A percentile compares a stretch with the other conserved stretches of the same genome.
Evolutionary conservation across 1,284 basidiomycete species (phyloP).

Genomic region (Rhodotorula sp.): DNA sequence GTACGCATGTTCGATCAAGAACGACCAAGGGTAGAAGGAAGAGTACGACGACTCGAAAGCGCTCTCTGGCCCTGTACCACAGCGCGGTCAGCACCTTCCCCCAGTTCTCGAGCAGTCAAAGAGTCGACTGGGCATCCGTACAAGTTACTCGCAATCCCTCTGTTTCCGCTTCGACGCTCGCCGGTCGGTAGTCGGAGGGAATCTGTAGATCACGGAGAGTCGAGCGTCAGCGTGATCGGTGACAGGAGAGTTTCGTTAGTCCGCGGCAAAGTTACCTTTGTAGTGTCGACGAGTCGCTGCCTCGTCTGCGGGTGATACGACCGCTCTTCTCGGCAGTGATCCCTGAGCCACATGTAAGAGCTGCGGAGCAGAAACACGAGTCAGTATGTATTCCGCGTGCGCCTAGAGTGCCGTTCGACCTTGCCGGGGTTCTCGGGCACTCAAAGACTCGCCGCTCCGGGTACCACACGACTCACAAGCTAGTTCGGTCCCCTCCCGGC

Average conservation of each 20-base stretch:
- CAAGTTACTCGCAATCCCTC: conserved; percentile 70
- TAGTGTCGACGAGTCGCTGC: conserved; percentile 82
- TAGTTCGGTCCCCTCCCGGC: neutral
- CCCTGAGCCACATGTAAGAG: conserved; percentile 69
- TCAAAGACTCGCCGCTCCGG: too few species aligned
- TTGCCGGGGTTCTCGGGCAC: neutral
- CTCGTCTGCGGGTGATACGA: conserved; percentile 89
- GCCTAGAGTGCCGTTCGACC: too few species aligned
- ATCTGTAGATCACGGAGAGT: conserved; percentile 57
- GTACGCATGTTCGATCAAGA: conserved; percentile 72
- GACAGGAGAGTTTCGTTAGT: neutral
- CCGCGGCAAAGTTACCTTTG: conserved; percentile 58
- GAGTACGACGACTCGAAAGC: conserved; percentile 43
- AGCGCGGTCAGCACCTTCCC: conserved; percentile 14
- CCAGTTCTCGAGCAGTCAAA: neutral
- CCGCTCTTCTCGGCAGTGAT: conserved; percentile 82
- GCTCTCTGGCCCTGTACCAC: conserved; percentile 35
- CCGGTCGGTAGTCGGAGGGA: conserved; percentile 66
- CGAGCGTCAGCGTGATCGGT: neutral
- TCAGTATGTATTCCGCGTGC: too few species aligned
- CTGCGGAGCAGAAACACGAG: conserved; percentile 47
- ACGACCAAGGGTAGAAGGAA: conserved; percentile 82
- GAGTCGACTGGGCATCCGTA: conserved; percentile 48
- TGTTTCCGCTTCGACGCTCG: conserved; percentile 59
- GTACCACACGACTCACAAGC: conserved; percentile 4